phyloP scores from a whole-genome alignment of 129 eudicot species.

The Escallonia herrerae region DNA sequence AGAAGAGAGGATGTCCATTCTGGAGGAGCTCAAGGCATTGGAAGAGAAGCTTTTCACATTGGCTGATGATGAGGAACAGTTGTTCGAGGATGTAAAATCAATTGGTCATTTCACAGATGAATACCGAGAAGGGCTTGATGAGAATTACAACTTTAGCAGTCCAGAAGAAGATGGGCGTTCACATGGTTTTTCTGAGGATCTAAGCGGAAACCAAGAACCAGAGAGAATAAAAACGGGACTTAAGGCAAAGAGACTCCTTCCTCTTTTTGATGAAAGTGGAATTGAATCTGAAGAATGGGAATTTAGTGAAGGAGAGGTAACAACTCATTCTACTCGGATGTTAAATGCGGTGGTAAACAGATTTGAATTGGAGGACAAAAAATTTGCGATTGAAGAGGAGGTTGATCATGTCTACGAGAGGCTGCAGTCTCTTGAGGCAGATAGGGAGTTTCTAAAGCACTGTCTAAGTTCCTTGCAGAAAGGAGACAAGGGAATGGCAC shows the following conservation, averaged over 20 bases:
- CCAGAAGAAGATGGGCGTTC: conserved; percentile 2
- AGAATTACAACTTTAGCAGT: conserved; percentile 11
- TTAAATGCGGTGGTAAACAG: neutral
- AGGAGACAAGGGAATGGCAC: conserved; percentile 43
- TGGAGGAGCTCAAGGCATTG: conserved; percentile 35
- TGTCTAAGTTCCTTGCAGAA: conserved; percentile 40
- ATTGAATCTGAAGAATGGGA: conserved; percentile 5
- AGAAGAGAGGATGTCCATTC: conserved; percentile 36
- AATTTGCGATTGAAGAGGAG: conserved; percentile 43
- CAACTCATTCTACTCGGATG: neutral
- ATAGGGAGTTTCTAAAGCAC: conserved; percentile 48
- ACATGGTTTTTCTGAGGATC: conserved; percentile 2
- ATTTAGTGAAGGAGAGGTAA: conserved; percentile 4
- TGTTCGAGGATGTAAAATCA: conserved; percentile 1
- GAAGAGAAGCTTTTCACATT: conserved; percentile 27
- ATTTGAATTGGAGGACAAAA: conserved; percentile 5
- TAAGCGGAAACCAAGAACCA: neutral
- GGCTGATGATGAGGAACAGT: conserved; percentile 18
- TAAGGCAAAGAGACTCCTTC: conserved; percentile 11
- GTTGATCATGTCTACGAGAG: conserved; percentile 45
- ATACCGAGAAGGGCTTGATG: conserved; percentile 2
- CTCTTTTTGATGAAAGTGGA: conserved; percentile 11
- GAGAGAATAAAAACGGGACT: conserved; percentile 12
- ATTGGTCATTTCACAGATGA: neutral
- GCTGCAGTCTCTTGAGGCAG: conserved; percentile 52